Conservation (phyloP, 352 stramenopile genomes). For the Labyrinthula sp. region DNA sequence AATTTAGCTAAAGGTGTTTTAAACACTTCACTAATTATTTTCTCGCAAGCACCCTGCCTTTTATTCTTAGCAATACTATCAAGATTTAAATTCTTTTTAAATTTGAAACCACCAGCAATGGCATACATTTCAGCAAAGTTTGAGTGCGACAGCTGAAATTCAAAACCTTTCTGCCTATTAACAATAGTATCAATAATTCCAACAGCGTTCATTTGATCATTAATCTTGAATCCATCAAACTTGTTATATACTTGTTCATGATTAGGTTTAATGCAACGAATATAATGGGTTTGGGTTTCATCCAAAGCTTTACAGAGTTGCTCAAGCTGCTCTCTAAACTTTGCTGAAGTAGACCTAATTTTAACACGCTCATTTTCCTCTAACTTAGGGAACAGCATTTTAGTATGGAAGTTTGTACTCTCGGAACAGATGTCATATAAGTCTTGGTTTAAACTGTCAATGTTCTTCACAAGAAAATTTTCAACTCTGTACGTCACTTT, state of each 20-base stretch:
- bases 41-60: neutral
- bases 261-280: conserved; percentile 95
- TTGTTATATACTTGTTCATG: conserved; percentile 62
- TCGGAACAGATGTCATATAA: too few relatives aligned
- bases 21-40: neutral
- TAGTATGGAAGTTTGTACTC: too few relatives aligned
- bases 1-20: too few relatives aligned
- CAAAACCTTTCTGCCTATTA: conserved; percentile 86
- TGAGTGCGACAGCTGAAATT: conserved; percentile 76
- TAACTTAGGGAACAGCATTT: too few relatives aligned
- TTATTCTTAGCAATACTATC: neutral
- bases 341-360: conserved; percentile 36
- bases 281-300: conserved; percentile 79
- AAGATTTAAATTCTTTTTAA: neutral
- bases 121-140: conserved; percentile 14
- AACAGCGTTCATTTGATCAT: conserved; percentile 53
- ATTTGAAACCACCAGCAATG: conserved; percentile 1
- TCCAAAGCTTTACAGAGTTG: conserved; percentile 77
- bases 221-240: conserved; percentile 54
- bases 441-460: conserved; percentile 78
- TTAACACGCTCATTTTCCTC: too few relatives aligned
- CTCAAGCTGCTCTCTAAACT: conserved; percentile 73
- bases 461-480: conserved; percentile 85
- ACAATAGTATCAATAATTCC: conserved; percentile 96
- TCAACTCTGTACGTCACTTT: conserved; percentile 73